A percentile compares a stretch with the other conserved stretches of the same genome.
Conservation (phyloP, 116 monocot species). For the Zostera marina region DNA sequence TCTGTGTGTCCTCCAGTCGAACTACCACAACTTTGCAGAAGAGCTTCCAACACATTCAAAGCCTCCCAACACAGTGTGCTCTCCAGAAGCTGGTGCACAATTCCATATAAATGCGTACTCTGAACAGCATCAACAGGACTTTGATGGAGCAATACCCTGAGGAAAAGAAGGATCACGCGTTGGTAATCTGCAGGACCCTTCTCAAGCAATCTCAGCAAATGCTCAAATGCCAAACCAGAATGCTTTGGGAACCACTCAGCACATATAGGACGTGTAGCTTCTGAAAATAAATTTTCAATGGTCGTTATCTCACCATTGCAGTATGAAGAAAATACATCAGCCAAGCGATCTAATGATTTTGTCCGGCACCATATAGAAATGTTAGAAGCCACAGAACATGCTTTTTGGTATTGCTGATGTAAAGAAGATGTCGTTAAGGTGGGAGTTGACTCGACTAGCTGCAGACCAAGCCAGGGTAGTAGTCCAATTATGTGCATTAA, state of each 20-base stretch:
- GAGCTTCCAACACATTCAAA: constrained; percentile 71
- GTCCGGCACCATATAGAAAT: constrained; percentile 72
- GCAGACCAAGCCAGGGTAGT: constrained; percentile 88
- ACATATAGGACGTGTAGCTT: constrained; percentile 56
- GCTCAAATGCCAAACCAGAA: constrained; percentile 75
- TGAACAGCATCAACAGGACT: constrained; percentile 80
- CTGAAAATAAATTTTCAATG: constrained; percentile 46
- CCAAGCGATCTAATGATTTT: constrained; percentile 43
- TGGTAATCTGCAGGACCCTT: constrained; percentile 73
- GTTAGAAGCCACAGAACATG: constrained; percentile 66
- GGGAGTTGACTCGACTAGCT: constrained; percentile 26
- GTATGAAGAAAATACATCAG: constrained; percentile 53
- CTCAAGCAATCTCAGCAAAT: constrained; percentile 81
- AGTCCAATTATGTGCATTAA: constrained; percentile 82
- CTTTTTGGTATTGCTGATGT: constrained; percentile 58
- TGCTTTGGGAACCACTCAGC: constrained; percentile 94
- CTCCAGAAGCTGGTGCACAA: constrained; percentile 88
- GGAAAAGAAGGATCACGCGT: constrained; percentile 67
- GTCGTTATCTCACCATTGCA: constrained; percentile 50
- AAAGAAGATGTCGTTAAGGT: constrained; percentile 14
- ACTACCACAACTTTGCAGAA: constrained; percentile 65
- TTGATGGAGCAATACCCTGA: constrained; percentile 83
- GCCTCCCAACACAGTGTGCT: constrained; percentile 80
- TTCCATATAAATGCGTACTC: constrained; percentile 79
- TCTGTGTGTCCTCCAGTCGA: constrained; percentile 29